Evolutionary conservation across 352 stramenopile species (phyloP), one percentile per base, ranked within the genome.

Genomic region (Pythium aristosporum): DNA sequence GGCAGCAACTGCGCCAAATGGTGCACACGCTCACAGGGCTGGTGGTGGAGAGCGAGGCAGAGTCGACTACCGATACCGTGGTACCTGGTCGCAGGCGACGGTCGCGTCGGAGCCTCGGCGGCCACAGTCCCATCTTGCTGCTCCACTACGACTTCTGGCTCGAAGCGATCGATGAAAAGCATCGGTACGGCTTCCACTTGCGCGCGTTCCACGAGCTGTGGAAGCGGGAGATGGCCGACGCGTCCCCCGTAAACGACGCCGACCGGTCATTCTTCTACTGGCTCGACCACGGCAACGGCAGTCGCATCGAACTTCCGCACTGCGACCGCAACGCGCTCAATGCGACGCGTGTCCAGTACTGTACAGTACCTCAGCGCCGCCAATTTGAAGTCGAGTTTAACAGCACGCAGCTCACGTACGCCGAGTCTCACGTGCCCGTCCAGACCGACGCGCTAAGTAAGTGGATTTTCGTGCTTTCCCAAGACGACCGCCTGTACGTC

Each of bases 91-190:
- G 32, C 6, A 37, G 46, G 21, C 32, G n/a, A 16, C 28, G 21
- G 12, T 25, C 21, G 8, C 34, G 39, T 18, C 52, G 8, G 34
- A 39, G 32, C 36, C n/a, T n/a, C 46, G 39, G 56, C 43, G 46
- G 47, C 48, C 28, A 16, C 57, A 57, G 49, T 28, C 57, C 49
- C 18, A 64, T 66, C 3, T 59, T 72, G 36, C 36, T 89, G 15
- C 68, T 91, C 47, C 80, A 91, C 61, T 77, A 76, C 39, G 82
- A 89, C 47, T 92, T 90, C 51, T 90, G 82, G 82, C 75, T 92
- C 15, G 82, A 92, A 51, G 81, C 79, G 13, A 71, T 90, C 32
- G 82, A 92, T 65, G 42, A 68, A n/a, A 78, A 87, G 42, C 82
- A 92, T 30, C 82, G 82, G 53, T 92, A 92, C 61, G 82, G 82